Evolutionary conservation across 2,329 filamentous ascomycete species (phyloP).

Genomic region (Diaporthe ilicicola): DNA sequence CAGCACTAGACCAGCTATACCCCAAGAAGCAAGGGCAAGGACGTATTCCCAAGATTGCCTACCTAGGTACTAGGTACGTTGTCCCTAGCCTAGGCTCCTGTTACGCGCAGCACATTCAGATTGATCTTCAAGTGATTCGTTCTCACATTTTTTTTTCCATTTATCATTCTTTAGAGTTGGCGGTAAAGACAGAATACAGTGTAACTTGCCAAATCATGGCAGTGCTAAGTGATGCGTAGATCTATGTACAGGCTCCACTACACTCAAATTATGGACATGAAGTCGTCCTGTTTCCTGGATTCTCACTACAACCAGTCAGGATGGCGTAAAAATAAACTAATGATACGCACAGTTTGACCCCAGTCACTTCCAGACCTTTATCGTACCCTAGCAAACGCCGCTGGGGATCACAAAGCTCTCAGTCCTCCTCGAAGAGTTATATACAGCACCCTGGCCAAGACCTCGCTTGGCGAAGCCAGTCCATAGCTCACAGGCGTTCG

Average conservation of each 20-base stretch:
- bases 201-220: background rate
- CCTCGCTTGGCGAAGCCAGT: slow-evolving; percentile 65
- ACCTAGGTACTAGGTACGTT: no score
- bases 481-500: slow-evolving; percentile 62
- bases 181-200: background rate
- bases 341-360: no score
- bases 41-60: no score
- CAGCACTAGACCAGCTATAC: background rate
- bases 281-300: background rate
- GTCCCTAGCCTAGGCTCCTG: no score
- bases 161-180: background rate
- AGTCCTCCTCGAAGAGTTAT: slow-evolving; percentile 39
- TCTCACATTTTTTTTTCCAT: background rate
- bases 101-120: background rate
- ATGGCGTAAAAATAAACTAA: background rate
- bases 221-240: background rate
- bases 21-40: no score
- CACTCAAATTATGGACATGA: background rate
- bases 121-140: background rate
- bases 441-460: slow-evolving; percentile 52
- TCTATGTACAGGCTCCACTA: background rate
- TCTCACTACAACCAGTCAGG: background rate
- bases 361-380: background rate
- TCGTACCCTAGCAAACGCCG: slow-evolving; percentile 34
- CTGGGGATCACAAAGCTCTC: slow-evolving; percentile 44